Conservation (phyloP, 1,139 yeast species). For the Scheffersomyces titani region DNA sequence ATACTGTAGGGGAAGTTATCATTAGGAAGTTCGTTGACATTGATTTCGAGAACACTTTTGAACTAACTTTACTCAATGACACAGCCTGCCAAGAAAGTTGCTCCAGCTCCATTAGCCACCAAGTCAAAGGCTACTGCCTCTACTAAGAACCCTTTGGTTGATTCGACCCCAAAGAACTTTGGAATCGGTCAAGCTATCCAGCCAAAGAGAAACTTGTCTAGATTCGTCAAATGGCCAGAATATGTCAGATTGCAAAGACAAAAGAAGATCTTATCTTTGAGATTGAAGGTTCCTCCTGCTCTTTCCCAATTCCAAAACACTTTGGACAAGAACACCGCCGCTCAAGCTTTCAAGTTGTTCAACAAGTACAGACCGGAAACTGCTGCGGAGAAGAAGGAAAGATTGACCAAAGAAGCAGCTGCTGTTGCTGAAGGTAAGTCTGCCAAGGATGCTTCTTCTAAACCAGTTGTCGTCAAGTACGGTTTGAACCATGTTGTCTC, state of each 20-base stretch:
- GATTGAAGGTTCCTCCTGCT: conserved; percentile 99
- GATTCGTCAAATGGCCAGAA: conserved; percentile 98
- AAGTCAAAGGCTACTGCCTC: conserved; percentile 40
- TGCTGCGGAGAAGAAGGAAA: conserved; percentile 94
- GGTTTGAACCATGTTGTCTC: conserved; percentile 99
- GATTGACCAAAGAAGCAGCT: conserved; percentile 98
- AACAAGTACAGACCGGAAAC: conserved; percentile 99
- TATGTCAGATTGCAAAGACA: conserved; percentile 97
- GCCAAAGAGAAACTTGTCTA: conserved; percentile 93
- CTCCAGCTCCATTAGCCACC: conserved; percentile 81
- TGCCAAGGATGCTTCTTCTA: conserved; percentile 92
- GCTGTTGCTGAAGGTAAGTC: conserved; percentile 97
- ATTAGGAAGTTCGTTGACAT: conserved; percentile 31
- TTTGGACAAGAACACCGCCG: conserved; percentile 97
- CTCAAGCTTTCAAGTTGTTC: conserved; percentile 93
- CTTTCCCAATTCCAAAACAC: conserved; percentile 94
- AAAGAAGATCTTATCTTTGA: conserved; percentile 89
- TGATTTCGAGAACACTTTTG: conserved; percentile 28
- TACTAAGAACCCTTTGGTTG: conserved; percentile 65
- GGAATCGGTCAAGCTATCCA: conserved; percentile 96
- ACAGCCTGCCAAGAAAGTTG: conserved; percentile 76
- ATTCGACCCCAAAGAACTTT: conserved; percentile 87
- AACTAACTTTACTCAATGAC: conserved; percentile 66
- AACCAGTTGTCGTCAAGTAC: conserved; percentile 94
- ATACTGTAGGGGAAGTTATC: conserved; percentile 43